Evolutionary conservation across 768 basidiomycete genomes (phyloP), one percentile per base, ranked within the genome.

Genomic region (Lactifluus pinguis): DNA sequence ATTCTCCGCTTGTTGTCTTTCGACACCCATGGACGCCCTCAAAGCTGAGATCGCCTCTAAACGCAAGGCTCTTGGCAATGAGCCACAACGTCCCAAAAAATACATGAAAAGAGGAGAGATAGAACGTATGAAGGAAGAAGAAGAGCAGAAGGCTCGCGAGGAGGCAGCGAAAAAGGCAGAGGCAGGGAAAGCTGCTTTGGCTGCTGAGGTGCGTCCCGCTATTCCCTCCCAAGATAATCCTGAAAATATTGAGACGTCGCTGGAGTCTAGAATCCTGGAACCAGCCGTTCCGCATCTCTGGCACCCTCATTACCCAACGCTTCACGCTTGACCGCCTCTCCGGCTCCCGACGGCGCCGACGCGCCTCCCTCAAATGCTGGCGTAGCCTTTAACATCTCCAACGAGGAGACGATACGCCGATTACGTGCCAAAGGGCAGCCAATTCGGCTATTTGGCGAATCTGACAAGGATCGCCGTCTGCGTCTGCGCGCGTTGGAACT

Each of bases 31-130:
- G 95, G 88, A 98, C 72, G 85, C 84, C 10, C 87, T 99, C 69
- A 88, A 91, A 65, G 86, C 89, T 55, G 92, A 95, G 72, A 87
- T 99, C 62, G 86, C 84, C 15, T 73, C 82, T 57, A 98, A 99
- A 74, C 87, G 94, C 66, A 95, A 95, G 71, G 78, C 83, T 5
- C 72, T 89, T 3, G 74, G 79, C 49, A 75, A 80, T 13, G 80
- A 78, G n/a, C 67, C 78, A 45, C 67, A 70, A n/a, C 76, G 85
- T 6, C 82, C 87, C 0, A 81, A 77, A 21, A 97, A 98, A 75
- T 98, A 98, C 72, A 82, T 97, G 83, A 84, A 89, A 44, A 81
- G 88, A 65, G 91, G 89, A 17, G 95, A 98, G n/a, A 73, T 97
- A 14, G 94, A 66, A 42, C 49, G 59, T 15, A 19, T 57, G 59